Conservation (phyloP, 768 basidiomycete species). For the Tricholoma matsutake region DNA sequence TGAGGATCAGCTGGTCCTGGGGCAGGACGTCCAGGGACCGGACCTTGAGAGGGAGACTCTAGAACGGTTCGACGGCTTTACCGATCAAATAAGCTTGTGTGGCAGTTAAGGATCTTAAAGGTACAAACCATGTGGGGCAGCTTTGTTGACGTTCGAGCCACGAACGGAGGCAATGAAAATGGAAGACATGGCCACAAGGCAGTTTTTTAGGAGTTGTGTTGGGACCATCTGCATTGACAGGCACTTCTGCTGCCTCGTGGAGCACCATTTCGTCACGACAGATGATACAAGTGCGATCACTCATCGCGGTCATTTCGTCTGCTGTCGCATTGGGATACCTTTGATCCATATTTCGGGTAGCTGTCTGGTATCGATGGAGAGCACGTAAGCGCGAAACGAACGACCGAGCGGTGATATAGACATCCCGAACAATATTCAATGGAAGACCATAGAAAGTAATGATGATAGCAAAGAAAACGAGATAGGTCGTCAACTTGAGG, state of each 20-base stretch:
- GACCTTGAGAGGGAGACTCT: slow-evolving; percentile 42
- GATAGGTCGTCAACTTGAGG: slow-evolving; percentile 87
- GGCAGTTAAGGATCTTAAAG: slow-evolving; percentile 2
- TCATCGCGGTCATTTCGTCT: slow-evolving; percentile 77
- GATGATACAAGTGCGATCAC: slow-evolving; percentile 94
- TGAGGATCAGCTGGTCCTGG: slow-evolving; percentile 25
- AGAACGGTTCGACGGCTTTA: slow-evolving; percentile 77
- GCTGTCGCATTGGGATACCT: slow-evolving; percentile 90
- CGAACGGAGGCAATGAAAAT: slow-evolving; percentile 93
- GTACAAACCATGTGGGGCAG: slow-evolving; percentile 91
- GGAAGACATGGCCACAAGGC: slow-evolving; percentile 96
- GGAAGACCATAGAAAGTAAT: slow-evolving; percentile 94
- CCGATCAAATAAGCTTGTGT: slow-evolving; percentile 11
- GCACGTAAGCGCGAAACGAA: slow-evolving; percentile 87
- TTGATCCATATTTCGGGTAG: slow-evolving; percentile 95
- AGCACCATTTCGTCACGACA: slow-evolving; percentile 93
- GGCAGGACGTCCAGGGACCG: slow-evolving; percentile 26
- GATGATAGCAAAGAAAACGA: slow-evolving; percentile 91
- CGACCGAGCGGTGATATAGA: slow-evolving; percentile 92
- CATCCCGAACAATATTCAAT: slow-evolving; percentile 94
- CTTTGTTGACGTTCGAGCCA: slow-evolving; percentile 99
- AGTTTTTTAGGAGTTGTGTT: slow-evolving; percentile 97
- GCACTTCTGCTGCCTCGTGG: slow-evolving; percentile 26
- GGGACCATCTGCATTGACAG: slow-evolving; percentile 56
- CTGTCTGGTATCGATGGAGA: slow-evolving; percentile 87